Conservation (phyloP, 164 flowering plant species). For the Liquidambar formosana region DNA sequence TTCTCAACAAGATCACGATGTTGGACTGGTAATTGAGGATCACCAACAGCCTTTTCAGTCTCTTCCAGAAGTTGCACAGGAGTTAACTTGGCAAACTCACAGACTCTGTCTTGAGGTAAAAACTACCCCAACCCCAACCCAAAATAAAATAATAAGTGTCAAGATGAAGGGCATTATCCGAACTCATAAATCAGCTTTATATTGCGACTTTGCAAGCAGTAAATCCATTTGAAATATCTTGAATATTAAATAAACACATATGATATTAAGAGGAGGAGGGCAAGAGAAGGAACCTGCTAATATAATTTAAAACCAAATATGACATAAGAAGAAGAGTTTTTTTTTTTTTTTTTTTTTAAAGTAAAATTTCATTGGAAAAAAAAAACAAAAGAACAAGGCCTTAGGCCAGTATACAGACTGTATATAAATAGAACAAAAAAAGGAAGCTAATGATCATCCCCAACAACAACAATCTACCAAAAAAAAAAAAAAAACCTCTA, state of each 20-base stretch:
- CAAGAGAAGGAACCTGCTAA: no score
- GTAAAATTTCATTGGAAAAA: no score
- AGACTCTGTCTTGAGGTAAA: conserved; percentile 95
- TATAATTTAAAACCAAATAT: no score
- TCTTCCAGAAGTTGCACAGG: conserved; percentile 92
- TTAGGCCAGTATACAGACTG: no score
- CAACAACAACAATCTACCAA: no score
- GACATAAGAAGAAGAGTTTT: no score
- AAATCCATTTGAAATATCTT: neutral
- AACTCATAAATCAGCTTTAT: neutral
- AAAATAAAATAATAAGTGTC: neutral
- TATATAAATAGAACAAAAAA: no score
- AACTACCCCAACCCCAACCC: conserved; percentile 46
- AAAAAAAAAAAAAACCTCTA: no score
- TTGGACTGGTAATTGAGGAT: conserved; percentile 81
- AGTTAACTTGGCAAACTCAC: conserved; percentile 96
- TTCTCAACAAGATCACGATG: conserved; percentile 73
- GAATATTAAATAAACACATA: neutral
- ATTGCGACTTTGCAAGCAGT: no score
- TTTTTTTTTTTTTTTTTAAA: no score
- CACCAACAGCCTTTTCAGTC: conserved; percentile 97
- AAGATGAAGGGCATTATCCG: neutral
- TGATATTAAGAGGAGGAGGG: neutral
- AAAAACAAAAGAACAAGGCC: no score
- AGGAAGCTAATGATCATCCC: no score